These are phyloP conservation scores for Ceratobasidium sp. DNA, from an alignment of 1,284 basidiomycete species.

Conservation along the genomic window DNA sequence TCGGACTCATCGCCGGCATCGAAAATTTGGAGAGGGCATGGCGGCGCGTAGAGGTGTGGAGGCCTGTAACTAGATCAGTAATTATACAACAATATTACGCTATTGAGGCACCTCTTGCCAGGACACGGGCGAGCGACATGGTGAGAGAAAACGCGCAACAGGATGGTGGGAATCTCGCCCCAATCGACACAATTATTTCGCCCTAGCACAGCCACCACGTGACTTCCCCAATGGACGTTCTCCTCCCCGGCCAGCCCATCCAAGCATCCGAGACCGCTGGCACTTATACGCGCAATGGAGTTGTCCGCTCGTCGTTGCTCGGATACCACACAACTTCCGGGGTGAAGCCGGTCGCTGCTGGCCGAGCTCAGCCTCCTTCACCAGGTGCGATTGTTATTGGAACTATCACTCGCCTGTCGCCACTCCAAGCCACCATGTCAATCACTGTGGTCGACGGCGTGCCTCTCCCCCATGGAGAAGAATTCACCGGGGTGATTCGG, in stretches of 20 bases:
- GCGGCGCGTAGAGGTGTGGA: conserved; percentile 80
- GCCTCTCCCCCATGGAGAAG: conserved; percentile 88
- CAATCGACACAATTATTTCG: not conserved
- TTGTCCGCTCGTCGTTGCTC: conserved; percentile 74
- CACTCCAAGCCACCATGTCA: conserved; percentile 84
- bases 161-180: conserved; percentile 25
- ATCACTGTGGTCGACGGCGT: conserved; percentile 90
- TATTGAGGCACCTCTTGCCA: conserved; percentile 63
- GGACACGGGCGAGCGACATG: conserved; percentile 64
- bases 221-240: conserved; percentile 54
- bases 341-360: not conserved
- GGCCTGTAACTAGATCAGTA: conserved; percentile 56
- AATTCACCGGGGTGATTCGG: conserved; percentile 92
- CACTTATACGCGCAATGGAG: conserved; percentile 69
- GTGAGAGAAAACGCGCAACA: not conserved
- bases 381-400: conserved; percentile 79
- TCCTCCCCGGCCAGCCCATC: conserved; percentile 86
- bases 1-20: conserved; percentile 99
- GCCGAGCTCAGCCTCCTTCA: conserved; percentile 68
- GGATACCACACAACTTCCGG: conserved; percentile 64
- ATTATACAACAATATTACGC: too few species aligned
- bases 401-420: conserved; percentile 83
- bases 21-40: conserved; percentile 87
- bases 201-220: conserved; percentile 39
- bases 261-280: conserved; percentile 69